Conservation (phyloP, 306 rosid genomes). For the Cucurbita moschata region DNA sequence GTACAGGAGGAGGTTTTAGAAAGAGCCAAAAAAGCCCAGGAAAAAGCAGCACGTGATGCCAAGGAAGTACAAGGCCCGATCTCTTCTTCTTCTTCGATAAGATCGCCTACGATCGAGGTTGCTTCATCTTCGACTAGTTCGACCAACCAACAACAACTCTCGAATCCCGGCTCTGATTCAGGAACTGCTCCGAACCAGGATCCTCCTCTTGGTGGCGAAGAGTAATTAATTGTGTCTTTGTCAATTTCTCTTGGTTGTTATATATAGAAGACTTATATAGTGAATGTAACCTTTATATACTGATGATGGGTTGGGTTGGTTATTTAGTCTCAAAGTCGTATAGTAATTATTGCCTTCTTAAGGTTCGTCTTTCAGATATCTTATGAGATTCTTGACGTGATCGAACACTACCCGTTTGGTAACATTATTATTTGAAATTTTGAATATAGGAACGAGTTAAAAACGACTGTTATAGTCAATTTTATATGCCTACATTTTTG, state of each 20-base stretch:
- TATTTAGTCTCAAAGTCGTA: not conserved
- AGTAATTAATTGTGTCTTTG: not conserved
- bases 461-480: too few species aligned
- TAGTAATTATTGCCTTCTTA: not conserved
- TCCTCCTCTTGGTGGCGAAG: not conserved
- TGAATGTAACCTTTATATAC: not conserved
- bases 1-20: slow-evolving; percentile 71
- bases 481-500: too few species aligned
- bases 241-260: not conserved
- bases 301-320: not conserved
- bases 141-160: not conserved
- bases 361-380: not conserved
- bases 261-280: not conserved
- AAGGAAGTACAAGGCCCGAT: slow-evolving; percentile 36
- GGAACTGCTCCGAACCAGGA: not conserved
- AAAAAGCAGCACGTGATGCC: slow-evolving; percentile 72
- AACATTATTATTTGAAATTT: not conserved
- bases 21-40: slow-evolving; percentile 71
- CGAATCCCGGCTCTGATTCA: not conserved
- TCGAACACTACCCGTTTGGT: not conserved
- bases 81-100: not conserved
- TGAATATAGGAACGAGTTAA: too few species aligned
- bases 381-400: not conserved
- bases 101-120: not conserved
- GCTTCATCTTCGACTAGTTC: not conserved